Evolutionary conservation across 1,284 basidiomycete species (phyloP), one percentile per base, ranked within the genome.

Genomic region (Ustilago crameri): DNA sequence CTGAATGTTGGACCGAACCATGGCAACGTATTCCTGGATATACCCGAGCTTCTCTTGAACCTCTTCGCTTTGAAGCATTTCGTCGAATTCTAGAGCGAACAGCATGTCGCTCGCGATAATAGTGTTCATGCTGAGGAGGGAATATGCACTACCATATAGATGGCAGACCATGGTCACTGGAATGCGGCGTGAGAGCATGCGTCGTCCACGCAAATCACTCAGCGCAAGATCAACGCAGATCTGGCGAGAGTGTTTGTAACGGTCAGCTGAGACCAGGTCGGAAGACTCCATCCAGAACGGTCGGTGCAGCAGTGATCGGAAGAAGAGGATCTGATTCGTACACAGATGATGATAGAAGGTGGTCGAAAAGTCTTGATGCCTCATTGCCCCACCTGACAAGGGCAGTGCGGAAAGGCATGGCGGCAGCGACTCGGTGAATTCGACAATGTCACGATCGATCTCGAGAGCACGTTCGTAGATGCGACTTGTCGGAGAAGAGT

Each of bases 201-300:
- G 47, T 24, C 66, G 55, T 12, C 66, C 60, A 12, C 66, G 66
- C 20, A 69, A 49, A 27, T 69, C 66, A 22, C 46, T 54, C 3
- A 69, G 61, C 5, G 66, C 66, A 5, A 69, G 56, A 12, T 64
- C 52, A n/a, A 69, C 60, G 15, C 66, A 69, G 32, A 69, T 63
- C 45, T 69, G 51, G 9, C 66, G 66, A n/a, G 66, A 69, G 23
- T 35, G 43, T 38, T 45, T 58, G 56, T 49, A 69, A 5, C 23
- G 40, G 23, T 63, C 56, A 10, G 56, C 49, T 3, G 52, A 59
- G 10, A 64, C 44, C 12, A 59, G 43, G n/a, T 69, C 66, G 5
- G 55, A 55, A 9, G 66, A 63, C 52, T 69, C 66, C 66, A 69
- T 69, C 66, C 66, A 69, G 32, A 69, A 69, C 12, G 66, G 66